phyloP scores from a whole-genome alignment of 2,329 filamentous ascomycete genomes.

The Colletotrichum sp. region DNA sequence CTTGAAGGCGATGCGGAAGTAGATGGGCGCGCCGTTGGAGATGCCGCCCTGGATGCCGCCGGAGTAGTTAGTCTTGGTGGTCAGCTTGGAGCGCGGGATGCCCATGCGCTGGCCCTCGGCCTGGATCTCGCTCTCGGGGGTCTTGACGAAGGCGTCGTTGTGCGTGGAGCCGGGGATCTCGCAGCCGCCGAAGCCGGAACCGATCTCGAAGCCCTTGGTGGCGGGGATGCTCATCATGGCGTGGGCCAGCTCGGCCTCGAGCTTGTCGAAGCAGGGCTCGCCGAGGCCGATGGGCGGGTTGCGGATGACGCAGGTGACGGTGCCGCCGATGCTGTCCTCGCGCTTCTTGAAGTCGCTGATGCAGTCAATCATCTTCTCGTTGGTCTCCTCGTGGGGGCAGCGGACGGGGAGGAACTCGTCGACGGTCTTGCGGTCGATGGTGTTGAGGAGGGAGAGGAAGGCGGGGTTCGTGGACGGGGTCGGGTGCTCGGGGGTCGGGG shows the following conservation, averaged over 20 bases:
- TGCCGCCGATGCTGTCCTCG: conserved; percentile 91
- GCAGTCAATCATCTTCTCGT: conserved; percentile 75
- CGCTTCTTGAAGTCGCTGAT: conserved; percentile 81
- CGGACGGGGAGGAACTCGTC: conserved; percentile 86
- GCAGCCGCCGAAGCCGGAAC: conserved; percentile 87
- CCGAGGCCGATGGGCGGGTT: conserved; percentile 86
- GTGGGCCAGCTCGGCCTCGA: conserved; percentile 89
- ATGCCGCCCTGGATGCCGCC: conserved; percentile 96
- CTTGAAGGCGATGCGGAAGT: conserved; percentile 96
- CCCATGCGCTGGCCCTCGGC: conserved; percentile 39
- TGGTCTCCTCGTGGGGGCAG: conserved; percentile 73
- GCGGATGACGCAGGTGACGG: conserved; percentile 90
- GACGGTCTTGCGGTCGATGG: conserved; percentile 75
- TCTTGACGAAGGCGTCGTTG: conserved; percentile 84
- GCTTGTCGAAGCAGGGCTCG: conserved; percentile 94
- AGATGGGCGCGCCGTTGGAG: conserved; percentile 90
- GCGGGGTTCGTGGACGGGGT: conserved; percentile 75
- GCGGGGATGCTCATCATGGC: conserved; percentile 96
- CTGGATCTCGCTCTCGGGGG: conserved; percentile 45
- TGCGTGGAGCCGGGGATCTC: conserved; percentile 87
- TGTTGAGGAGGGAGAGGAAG: conserved; percentile 76
- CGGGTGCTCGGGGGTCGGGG: conserved; percentile 70
- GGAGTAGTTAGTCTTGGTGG: conserved; percentile 92
- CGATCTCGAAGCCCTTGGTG: conserved; percentile 94
- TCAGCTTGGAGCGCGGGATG: conserved; percentile 65